These are phyloP conservation scores for Trichoderma orchidacearum DNA, from an alignment of 495 filamentous ascomycete species.

Conservation along the genomic window DNA sequence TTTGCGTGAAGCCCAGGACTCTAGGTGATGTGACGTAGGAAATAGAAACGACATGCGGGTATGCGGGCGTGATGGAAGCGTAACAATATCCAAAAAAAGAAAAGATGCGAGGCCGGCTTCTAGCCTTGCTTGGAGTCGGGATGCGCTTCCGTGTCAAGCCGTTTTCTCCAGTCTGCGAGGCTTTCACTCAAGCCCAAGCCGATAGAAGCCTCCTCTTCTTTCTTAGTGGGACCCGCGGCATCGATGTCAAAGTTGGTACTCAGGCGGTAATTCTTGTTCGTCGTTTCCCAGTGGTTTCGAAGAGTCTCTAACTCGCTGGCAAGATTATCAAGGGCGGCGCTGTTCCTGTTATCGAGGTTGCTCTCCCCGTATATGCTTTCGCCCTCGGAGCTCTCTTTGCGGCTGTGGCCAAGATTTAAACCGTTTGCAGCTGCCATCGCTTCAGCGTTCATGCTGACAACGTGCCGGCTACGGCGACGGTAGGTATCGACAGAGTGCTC, in stretches of 20 bases:
- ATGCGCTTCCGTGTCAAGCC: conserved; percentile 51
- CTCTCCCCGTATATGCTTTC: conserved; percentile 27
- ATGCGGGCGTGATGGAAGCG: background rate
- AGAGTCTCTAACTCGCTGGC: conserved; percentile 84
- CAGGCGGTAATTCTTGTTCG: conserved; percentile 83
- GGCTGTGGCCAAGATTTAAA: conserved; percentile 29
- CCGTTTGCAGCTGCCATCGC: conserved; percentile 6
- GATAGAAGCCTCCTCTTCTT: conserved; percentile 32
- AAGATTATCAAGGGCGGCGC: conserved; percentile 77
- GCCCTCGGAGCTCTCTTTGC: conserved; percentile 46
- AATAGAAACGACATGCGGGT: too few species aligned
- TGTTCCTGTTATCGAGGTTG: conserved; percentile 50
- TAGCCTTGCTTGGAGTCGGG: background rate
- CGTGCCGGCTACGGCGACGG: conserved; percentile 47
- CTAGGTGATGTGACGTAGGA: background rate
- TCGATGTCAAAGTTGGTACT: conserved; percentile 83
- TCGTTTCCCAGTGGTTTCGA: conserved; percentile 85
- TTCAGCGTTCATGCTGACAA: conserved; percentile 17
- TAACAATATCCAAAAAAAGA: conserved; percentile 2
- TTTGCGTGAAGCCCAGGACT: background rate
- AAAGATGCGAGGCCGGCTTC: background rate
- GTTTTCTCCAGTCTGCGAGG: conserved; percentile 60
- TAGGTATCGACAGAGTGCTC: conserved; percentile 89
- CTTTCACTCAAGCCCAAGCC: conserved; percentile 46
- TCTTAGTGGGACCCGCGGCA: conserved; percentile 26